phyloP scores from a whole-genome alignment of 148 eudicot genomes.

The Gaultheria prostrata region DNA sequence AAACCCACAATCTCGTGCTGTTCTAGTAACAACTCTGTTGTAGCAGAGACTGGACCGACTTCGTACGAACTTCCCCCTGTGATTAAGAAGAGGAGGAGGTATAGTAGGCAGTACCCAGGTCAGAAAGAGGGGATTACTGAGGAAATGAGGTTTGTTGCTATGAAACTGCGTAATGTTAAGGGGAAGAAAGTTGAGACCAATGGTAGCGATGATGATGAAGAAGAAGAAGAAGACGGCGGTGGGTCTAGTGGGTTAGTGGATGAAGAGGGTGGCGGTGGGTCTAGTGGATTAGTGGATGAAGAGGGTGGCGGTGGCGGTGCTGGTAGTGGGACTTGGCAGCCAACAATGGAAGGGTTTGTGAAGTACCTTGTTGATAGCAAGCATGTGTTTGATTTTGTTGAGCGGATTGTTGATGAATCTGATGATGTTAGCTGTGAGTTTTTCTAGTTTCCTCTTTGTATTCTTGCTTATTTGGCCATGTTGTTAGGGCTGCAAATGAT shows the following conservation, averaged over 20 bases:
- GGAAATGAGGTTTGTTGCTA: constrained; percentile 91
- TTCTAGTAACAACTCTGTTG: background rate
- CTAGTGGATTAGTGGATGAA: constrained; percentile 3
- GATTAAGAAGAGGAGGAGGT: constrained; percentile 50
- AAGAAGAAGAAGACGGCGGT: constrained; percentile 12
- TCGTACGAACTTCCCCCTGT: constrained; percentile 37
- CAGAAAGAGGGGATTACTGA: constrained; percentile 77
- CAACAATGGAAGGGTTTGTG: constrained; percentile 63
- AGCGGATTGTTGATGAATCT: constrained; percentile 76
- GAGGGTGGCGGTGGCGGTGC: constrained; percentile 4
- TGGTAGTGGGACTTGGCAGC: constrained; percentile 50
- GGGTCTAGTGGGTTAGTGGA: constrained; percentile 8
- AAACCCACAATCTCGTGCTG: constrained; percentile 9
- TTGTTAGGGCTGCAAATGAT: too few relatives aligned
- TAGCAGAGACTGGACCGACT: background rate
- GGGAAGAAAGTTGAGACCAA: constrained; percentile 19
- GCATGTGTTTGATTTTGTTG: constrained; percentile 68
- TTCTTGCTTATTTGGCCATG: background rate
- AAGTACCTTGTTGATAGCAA: constrained; percentile 78
- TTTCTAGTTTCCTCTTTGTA: background rate
- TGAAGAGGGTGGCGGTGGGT: constrained; percentile 10
- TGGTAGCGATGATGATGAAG: constrained; percentile 14
- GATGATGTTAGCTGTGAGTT: constrained; percentile 81
- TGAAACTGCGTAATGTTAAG: constrained; percentile 63
- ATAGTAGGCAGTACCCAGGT: constrained; percentile 75